Base-by-base conservation (phyloP, 768 basidiomycete genomes). In the Phylloporus sp. region DNA sequence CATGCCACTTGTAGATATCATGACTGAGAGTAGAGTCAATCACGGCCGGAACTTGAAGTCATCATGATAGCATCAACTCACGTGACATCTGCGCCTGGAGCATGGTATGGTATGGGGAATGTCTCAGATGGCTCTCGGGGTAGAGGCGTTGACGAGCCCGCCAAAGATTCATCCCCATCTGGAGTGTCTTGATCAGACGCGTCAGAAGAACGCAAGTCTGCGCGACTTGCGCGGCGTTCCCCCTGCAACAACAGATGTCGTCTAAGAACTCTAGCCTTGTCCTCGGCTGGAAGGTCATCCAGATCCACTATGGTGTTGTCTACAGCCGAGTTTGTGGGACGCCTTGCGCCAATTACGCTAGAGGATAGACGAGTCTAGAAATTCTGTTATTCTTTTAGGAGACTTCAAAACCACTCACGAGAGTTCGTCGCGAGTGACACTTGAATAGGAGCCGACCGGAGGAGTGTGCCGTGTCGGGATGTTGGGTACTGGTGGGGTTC, bases 1-100 rank as follows among this genome's bases (percentile, higher is more conserved):
- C 76, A 55, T 94, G 88, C 88, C 93, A 98, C 71, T 97, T 97
- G 76, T 97, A 98, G 35, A 98, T 88, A 56, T 86, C 86, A 63
- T 95, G 93, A 16, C 88, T 89, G 56, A n/a, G 51, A 54, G 23
- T 10, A 12, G 23, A 36, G 49, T 55, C 44, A 52, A 44, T 46
- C 34, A 46, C 61, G 52, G 63, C 57, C 45, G 49, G 56, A 44
- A 49, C 47, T 52, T 45, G 40, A 40, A 6, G 23, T 13, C 10
- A 39, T 38, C 35, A 10, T 34, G 23, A 44, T 23, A 45, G 24
- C 18, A 32, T 32, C 47, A 39, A 80, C 91, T 75, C 76, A 94
- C 91, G 94, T 97, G 54, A 95, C 83, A 64, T 97, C 94, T 24
- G 88, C 92, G 28, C 94, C 94, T 16, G 81, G 85, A 4, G 88